phyloP scores from a whole-genome alignment of 495 filamentous ascomycete genomes.

The Penicillium fimorum region DNA sequence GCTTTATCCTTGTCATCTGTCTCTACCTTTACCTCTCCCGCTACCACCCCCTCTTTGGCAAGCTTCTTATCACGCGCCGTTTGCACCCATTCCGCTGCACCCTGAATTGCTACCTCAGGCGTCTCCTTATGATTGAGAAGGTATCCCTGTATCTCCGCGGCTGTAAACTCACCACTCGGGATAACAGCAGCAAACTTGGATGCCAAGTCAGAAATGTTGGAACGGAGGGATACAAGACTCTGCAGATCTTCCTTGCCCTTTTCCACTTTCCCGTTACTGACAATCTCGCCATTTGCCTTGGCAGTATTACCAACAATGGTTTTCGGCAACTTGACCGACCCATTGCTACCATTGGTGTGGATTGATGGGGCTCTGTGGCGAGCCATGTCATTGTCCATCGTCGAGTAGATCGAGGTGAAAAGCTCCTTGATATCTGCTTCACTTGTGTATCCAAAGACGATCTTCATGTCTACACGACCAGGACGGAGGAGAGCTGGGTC shows the following conservation, averaged over 20 bases:
- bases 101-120: slow-evolving; percentile 58
- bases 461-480: slow-evolving; percentile 73
- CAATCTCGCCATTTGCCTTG: not conserved
- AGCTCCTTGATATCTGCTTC: slow-evolving; percentile 61
- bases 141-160: slow-evolving; percentile 78
- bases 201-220: slow-evolving; percentile 43
- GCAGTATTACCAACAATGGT: not conserved
- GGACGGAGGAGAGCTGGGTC: slow-evolving; percentile 75
- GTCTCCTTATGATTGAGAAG: slow-evolving; percentile 65
- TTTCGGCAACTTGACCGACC: not conserved
- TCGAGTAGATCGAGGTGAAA: slow-evolving; percentile 68
- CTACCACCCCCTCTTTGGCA: not conserved
- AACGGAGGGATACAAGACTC: slow-evolving; percentile 13
- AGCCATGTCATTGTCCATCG: slow-evolving; percentile 29
- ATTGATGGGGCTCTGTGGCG: not conserved
- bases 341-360: slow-evolving; percentile 3
- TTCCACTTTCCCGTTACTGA: not conserved
- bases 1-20: slow-evolving; percentile 7
- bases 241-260: slow-evolving; percentile 8
- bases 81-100: slow-evolving; percentile 57
- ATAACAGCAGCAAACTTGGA: slow-evolving; percentile 59
- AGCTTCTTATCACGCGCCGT: slow-evolving; percentile 53
- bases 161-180: slow-evolving; percentile 63
- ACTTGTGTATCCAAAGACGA: slow-evolving; percentile 67
- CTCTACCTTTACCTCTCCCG: not conserved